Conservation (phyloP, 148 eudicot genomes). For the Rhododendron kiyosumense region DNA sequence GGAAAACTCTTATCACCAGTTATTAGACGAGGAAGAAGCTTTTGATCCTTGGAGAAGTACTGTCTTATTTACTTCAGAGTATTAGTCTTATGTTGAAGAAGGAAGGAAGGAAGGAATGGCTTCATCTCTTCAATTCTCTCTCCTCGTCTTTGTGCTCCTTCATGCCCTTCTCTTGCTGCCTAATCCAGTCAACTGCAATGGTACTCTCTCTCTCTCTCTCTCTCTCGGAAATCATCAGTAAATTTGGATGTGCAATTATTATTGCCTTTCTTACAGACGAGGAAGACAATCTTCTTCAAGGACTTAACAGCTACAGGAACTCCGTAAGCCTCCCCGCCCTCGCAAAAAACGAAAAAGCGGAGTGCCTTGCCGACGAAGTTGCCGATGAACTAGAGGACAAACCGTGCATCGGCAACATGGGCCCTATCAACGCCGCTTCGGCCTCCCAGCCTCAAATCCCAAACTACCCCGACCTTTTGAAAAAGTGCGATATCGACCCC, state of each 20-base stretch:
- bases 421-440: conserved; percentile 20
- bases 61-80: neutral
- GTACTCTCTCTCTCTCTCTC: neutral
- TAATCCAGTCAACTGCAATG: neutral
- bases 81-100: neutral
- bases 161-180: neutral
- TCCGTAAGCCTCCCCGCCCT: conserved; percentile 34
- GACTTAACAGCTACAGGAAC: conserved; percentile 65
- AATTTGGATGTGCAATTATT: no score
- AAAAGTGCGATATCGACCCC: conserved; percentile 51
- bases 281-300: conserved; percentile 63
- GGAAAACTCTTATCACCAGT: neutral
- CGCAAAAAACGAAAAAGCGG: conserved; percentile 48
- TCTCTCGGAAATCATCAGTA: neutral
- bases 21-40: neutral
- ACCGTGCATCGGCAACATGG: conserved; percentile 29
- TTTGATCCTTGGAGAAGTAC: neutral
- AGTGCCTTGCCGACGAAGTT: conserved; percentile 60
- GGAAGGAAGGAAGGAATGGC: neutral
- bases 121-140: neutral
- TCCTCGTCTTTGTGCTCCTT: neutral
- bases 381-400: conserved; percentile 42
- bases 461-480: conserved; percentile 42
- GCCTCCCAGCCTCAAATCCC: conserved; percentile 26
- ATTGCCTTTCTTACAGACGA: conserved; percentile 30